phyloP scores from a whole-genome alignment of 1,284 basidiomycete genomes.

The Pascua sp. region DNA sequence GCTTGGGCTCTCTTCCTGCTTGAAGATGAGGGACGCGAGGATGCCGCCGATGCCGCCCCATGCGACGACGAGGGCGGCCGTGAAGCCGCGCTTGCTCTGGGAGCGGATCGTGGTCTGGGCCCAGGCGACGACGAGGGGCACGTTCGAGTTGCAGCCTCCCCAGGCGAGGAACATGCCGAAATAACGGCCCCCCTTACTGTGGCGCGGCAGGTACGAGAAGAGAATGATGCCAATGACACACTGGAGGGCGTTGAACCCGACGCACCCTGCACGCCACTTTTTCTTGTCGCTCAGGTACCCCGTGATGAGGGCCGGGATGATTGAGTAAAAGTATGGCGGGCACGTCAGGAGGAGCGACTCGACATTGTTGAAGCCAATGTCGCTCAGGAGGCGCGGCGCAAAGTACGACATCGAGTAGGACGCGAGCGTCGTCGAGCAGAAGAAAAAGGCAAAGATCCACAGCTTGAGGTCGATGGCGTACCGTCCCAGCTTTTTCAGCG shows the following conservation, averaged over 20 bases:
- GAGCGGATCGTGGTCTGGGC: conserved; percentile 49
- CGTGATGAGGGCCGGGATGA: conserved; percentile 40
- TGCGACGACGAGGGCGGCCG: conserved; percentile 47
- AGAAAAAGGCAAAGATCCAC: conserved; percentile 51
- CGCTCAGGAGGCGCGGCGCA: conserved; percentile 48
- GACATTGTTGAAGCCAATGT: conserved; percentile 42
- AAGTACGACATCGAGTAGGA: conserved; percentile 39
- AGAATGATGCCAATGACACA: conserved; percentile 8
- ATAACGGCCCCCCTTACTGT: conserved; percentile 38
- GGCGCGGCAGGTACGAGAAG: conserved; percentile 8
- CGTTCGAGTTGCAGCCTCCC: conserved; percentile 36
- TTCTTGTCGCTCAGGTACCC: conserved; percentile 43
- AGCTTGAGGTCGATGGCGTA: conserved; percentile 50
- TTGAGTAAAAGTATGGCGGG: conserved; percentile 47
- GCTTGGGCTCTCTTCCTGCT: conserved; percentile 10
- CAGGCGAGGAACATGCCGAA: conserved; percentile 50
- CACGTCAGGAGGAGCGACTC: conserved; percentile 42
- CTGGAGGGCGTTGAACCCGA: not conserved
- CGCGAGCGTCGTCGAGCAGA: conserved; percentile 29
- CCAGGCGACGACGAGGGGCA: conserved; percentile 40
- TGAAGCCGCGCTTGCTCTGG: conserved; percentile 46
- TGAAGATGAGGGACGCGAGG: conserved; percentile 14
- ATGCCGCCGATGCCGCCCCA: conserved; percentile 52
- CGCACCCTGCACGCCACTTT: too few relatives aligned
- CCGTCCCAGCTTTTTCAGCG: conserved; percentile 34